A percentile compares a stretch with the other conserved stretches of the same genome.
phyloP scores from a whole-genome alignment of 2,329 filamentous ascomycete genomes.

The Akanthomyces lecanii region DNA sequence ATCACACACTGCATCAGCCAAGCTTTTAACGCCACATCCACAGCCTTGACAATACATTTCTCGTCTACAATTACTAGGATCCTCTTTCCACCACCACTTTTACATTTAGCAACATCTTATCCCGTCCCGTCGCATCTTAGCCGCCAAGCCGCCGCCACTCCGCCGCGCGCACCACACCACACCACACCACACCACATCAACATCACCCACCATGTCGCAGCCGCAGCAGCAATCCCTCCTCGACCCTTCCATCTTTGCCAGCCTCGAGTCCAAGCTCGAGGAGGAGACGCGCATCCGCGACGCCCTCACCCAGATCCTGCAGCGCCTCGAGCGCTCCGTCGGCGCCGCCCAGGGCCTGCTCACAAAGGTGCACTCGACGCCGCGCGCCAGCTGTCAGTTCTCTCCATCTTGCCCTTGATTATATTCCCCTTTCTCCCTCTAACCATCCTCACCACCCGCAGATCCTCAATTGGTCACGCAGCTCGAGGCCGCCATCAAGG shows the following conservation, averaged over 20 bases:
- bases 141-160: neutral
- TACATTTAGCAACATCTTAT: no score
- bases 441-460: conserved; percentile 28
- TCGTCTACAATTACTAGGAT: no score
- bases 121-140: neutral
- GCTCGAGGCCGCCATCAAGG: conserved; percentile 66
- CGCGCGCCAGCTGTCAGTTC: conserved; percentile 52
- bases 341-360: conserved; percentile 77
- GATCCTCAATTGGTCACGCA: conserved; percentile 66
- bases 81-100: no score
- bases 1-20: neutral
- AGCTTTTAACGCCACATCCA: neutral
- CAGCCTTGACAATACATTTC: neutral
- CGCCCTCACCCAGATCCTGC: conserved; percentile 75
- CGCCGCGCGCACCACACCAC: neutral
- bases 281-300: conserved; percentile 80
- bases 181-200: neutral
- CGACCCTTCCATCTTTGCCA: conserved; percentile 79
- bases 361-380: conserved; percentile 85
- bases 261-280: conserved; percentile 84
- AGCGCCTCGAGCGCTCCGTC: conserved; percentile 78
- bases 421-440: neutral
- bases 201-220: conserved; percentile 27
- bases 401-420: conserved; percentile 10
- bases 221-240: conserved; percentile 36